Evolutionary conservation across 441 rosid species (phyloP).

Genomic region (Geranium incanum): DNA sequence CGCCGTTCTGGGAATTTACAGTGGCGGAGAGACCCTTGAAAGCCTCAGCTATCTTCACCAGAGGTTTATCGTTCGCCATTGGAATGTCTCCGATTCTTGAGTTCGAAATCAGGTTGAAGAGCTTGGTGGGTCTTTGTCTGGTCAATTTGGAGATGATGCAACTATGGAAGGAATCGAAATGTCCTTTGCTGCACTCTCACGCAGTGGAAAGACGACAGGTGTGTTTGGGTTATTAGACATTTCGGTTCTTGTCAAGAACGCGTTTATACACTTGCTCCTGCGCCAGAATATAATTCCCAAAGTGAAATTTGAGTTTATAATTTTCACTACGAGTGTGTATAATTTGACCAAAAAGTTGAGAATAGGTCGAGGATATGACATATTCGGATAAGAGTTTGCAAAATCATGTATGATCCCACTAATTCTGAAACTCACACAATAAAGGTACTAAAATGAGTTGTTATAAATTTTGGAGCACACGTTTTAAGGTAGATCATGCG

Average conservation of each 20-base stretch:
- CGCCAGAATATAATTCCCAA: background rate
- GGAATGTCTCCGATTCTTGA: background rate
- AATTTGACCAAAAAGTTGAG: no score
- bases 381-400: no score
- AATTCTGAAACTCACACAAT: no score
- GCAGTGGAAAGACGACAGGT: background rate
- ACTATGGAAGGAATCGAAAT: background rate
- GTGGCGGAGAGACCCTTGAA: conserved; percentile 56
- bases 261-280: background rate
- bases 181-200: background rate
- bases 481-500: no score
- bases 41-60: conserved; percentile 58
- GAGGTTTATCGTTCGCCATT: conserved; percentile 56
- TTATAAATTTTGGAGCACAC: no score
- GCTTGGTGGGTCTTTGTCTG: background rate
- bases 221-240: background rate
- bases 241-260: background rate
- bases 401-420: no score
- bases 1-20: conserved; percentile 37
- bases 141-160: background rate
- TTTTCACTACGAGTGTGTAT: no score
- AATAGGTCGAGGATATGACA: no score
- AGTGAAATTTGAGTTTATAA: no score
- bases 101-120: background rate
- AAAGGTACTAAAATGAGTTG: no score